These are phyloP conservation scores for Dactylellina parvicollis DNA, from an alignment of 2,329 filamentous ascomycete genomes.

Conservation along the genomic window DNA sequence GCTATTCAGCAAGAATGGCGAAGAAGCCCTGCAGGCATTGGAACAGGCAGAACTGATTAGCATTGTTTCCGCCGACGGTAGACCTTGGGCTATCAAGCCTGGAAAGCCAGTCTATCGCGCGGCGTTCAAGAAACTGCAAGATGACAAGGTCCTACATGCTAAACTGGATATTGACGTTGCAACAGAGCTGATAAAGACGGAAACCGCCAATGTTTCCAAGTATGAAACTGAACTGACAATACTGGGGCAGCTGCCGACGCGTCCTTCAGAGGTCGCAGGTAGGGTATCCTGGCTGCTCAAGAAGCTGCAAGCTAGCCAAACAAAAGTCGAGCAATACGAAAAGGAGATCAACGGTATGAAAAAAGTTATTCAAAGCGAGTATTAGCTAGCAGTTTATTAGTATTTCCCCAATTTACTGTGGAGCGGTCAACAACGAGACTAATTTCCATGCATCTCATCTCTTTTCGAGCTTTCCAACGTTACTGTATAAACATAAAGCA, in stretches of 20 bases:
- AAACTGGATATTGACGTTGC: constrained; percentile 62
- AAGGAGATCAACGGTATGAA: constrained; percentile 64
- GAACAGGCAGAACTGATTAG: constrained; percentile 87
- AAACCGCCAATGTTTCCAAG: constrained; percentile 66
- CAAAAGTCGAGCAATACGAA: constrained; percentile 66
- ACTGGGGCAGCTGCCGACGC: constrained; percentile 63
- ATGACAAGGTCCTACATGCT: constrained; percentile 57
- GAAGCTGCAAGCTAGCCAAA: constrained; percentile 65
- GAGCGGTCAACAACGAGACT: no score
- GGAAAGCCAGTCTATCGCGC: constrained; percentile 87
- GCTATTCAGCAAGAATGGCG: constrained; percentile 77
- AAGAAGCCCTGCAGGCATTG: constrained; percentile 79
- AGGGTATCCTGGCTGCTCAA: constrained; percentile 64
- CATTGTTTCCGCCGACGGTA: constrained; percentile 76
- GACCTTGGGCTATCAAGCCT: constrained; percentile 79
- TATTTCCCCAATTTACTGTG: not conserved
- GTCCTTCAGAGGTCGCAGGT: constrained; percentile 62
- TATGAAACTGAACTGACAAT: constrained; percentile 65
- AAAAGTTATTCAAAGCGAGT: constrained; percentile 65
- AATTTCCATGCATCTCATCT: no score
- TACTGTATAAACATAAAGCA: not conserved
- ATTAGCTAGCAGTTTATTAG: constrained; percentile 58
- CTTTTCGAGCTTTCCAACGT: not conserved
- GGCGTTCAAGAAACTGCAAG: constrained; percentile 72
- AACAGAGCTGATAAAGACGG: constrained; percentile 63